Percentiles rank a stretch among this genome's conserved stretches.
Evolutionary conservation across 768 basidiomycete genomes (phyloP).

Genomic region (Termitomyces sp.): DNA sequence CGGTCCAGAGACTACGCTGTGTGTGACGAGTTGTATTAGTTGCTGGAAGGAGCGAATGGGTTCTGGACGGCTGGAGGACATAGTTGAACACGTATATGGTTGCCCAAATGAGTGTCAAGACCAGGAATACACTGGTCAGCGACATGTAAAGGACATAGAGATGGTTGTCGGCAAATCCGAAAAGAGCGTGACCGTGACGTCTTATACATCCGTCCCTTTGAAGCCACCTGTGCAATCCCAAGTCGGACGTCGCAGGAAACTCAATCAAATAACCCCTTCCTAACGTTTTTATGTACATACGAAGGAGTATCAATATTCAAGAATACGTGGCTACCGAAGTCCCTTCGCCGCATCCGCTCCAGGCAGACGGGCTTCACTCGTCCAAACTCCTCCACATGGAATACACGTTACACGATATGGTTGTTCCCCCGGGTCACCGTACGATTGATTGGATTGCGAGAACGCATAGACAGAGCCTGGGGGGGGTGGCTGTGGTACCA

Average conservation of each 20-base stretch:
- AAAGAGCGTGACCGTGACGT: too few species aligned
- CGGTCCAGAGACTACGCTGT: constrained; percentile 11
- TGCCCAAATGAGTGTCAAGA: constrained; percentile 20
- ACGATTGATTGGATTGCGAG: constrained; percentile 11
- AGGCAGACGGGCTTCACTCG: constrained; percentile 13
- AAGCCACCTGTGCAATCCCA: too few species aligned
- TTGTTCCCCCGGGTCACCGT: constrained; percentile 12
- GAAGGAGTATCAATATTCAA: constrained; percentile 4
- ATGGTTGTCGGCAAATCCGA: not conserved
- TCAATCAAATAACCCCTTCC: constrained; percentile 5
- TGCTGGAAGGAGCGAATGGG: constrained; percentile 9
- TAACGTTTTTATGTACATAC: constrained; percentile 8
- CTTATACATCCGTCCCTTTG: too few species aligned
- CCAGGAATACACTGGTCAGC: constrained; percentile 14
- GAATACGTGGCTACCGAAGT: constrained; percentile 14
- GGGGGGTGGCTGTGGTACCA: constrained; percentile 4
- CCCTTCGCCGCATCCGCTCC: constrained; percentile 11
- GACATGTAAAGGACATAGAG: constrained; percentile 17
- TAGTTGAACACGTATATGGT: constrained; percentile 18
- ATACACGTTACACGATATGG: constrained; percentile 11
- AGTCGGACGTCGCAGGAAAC: not conserved
- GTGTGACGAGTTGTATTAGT: not conserved
- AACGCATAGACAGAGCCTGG: constrained; percentile 12
- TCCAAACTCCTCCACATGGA: constrained; percentile 1
- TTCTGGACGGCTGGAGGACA: constrained; percentile 7